Conservation (phyloP, 2,329 filamentous ascomycete species). For the Diaporthe velutina region DNA sequence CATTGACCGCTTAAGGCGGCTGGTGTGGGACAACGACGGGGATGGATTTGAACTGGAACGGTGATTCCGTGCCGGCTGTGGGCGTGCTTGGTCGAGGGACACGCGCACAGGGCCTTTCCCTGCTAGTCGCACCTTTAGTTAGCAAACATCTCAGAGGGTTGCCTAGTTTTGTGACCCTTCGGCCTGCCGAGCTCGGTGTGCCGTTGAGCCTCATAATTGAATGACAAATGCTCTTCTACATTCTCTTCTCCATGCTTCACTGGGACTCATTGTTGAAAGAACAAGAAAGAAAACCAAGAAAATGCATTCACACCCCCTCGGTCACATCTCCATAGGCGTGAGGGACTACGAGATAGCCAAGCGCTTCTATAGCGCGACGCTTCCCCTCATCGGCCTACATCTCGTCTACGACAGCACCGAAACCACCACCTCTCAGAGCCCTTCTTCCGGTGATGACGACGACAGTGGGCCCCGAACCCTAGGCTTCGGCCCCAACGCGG, state of each 20-base stretch:
- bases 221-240: neutral
- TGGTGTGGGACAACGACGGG: neutral
- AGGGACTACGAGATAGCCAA: constrained; percentile 44
- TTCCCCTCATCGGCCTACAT: constrained; percentile 45
- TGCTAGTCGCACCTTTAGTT: constrained; percentile 24
- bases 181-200: neutral
- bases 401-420: constrained; percentile 48
- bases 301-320: constrained; percentile 39
- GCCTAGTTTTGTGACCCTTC: neutral
- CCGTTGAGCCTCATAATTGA: neutral
- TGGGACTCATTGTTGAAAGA: neutral
- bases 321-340: constrained; percentile 46
- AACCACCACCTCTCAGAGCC: constrained; percentile 19
- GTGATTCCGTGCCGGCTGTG: neutral
- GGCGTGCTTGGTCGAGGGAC: neutral
- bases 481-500: constrained; percentile 46
- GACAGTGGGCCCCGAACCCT: constrained; percentile 42
- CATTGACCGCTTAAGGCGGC: neutral
- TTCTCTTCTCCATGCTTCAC: neutral
- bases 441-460: neutral
- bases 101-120: constrained; percentile 10
- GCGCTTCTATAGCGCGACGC: constrained; percentile 48
- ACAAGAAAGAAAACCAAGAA: neutral
- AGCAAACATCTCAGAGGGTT: constrained; percentile 6
- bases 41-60: neutral